Evolutionary conservation across 148 eudicot genomes (phyloP), one percentile per base, ranked within the genome.

Genomic region (Heliamphora exappendiculata): DNA sequence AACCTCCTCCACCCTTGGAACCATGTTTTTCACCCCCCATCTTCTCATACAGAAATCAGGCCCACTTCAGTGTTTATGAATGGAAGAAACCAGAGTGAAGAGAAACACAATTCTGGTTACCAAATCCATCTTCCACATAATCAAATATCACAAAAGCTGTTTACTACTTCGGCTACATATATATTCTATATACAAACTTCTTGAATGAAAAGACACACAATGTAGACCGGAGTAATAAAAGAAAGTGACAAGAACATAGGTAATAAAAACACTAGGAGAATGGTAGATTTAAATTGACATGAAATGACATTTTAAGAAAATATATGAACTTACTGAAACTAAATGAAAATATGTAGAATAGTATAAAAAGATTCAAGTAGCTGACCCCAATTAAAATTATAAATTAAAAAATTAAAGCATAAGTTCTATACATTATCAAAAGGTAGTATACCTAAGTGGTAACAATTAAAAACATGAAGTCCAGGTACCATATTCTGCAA

Each of bases 1-100:
- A 90, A 33, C 96, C 89, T 67, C n/a, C n/a, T n/a, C 93, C 95
- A 70, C 91, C 81, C 85, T 87, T 90, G 51, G 90, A 79, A 76
- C 89, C 84, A 55, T 85, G 90, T 80, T 81, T 91, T 33, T 92
- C 90, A 65, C 74, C 86, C 44, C 97, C 98, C 96, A 92, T 92
- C 51, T 82, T 78, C 42, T 67, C 74, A n/a, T 81, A 60, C 44
- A 53, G 39, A 70, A 49, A 64, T 37, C 73, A 53, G 73, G 22
- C 59, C 28, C 70, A 31, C 69, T 78, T 74, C 33, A 33, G 70
- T 62, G 20, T 65, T 76, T 72, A 80, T n/a, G 53, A 20, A 54
- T n/a, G 33, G 64, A 9, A 53, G 37, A 51, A 75, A 36, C 44
- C 64, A 67, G 41, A 41, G 65, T 66, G 36, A 37, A 66, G 37